These are phyloP conservation scores for Pseudonitzschia pungens DNA, from an alignment of 108 stramenopile genomes.

Conservation along the genomic window DNA sequence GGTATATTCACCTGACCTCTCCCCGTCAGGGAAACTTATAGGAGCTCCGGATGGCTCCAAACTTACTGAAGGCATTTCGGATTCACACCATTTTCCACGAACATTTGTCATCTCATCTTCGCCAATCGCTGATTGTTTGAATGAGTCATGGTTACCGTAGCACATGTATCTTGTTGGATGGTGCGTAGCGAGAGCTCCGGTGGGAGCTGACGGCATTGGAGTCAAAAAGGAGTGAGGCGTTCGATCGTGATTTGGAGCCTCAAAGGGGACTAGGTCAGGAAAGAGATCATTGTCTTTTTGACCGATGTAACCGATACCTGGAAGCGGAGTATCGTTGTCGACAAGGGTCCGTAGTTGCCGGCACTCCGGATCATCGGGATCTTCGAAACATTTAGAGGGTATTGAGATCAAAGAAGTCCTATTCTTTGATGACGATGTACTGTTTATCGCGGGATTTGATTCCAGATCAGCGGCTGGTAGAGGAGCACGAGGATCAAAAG, in stretches of 20 bases:
- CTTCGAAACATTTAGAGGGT: conserved; percentile 33
- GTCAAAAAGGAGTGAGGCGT: background rate
- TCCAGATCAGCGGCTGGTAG: conserved; percentile 22
- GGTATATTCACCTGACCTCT: background rate
- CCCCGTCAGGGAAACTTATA: background rate
- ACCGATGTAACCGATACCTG: background rate
- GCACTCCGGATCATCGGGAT: conserved; percentile 33
- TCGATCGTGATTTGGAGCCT: background rate
- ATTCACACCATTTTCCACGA: conserved; percentile 34
- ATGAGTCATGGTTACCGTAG: conserved; percentile 29
- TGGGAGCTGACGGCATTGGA: conserved; percentile 5
- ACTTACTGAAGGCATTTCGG: conserved; percentile 39
- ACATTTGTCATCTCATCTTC: conserved; percentile 16
- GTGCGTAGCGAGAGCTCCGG: conserved; percentile 20
- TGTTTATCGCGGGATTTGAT: background rate
- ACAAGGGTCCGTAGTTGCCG: background rate
- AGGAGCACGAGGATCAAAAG: background rate
- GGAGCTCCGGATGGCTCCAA: conserved; percentile 35
- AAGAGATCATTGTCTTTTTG: background rate
- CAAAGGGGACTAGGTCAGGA: background rate
- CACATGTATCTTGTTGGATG: conserved; percentile 37
- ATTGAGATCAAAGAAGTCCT: conserved; percentile 2
- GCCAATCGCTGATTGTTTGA: background rate
- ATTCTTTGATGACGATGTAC: background rate
- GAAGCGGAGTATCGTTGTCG: conserved; percentile 10